Evolutionary conservation across 345 rosid species (phyloP).

Genomic region (Arabis alpina): DNA sequence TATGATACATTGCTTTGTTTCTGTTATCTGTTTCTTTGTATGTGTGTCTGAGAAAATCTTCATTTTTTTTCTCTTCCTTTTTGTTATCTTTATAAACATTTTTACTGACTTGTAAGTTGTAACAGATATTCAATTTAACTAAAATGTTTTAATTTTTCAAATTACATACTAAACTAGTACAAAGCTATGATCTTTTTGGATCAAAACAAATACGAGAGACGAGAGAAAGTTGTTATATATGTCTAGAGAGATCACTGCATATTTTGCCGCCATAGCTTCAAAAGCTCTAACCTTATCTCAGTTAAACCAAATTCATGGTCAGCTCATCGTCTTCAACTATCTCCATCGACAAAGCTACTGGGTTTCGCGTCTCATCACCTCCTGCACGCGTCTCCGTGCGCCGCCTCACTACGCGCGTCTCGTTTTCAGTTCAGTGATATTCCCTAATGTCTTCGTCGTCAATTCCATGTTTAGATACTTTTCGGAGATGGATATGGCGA

Average conservation of each 20-base stretch:
- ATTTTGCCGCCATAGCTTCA: constrained; percentile 31
- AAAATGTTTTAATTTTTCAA: constrained; percentile 31
- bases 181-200: too few relatives aligned
- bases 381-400: constrained; percentile 46
- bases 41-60: constrained; percentile 24
- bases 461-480: constrained; percentile 40
- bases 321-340: constrained; percentile 42
- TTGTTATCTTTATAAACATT: constrained; percentile 33
- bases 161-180: not conserved
- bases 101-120: constrained; percentile 44
- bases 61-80: not conserved
- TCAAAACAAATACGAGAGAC: not conserved
- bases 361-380: constrained; percentile 39
- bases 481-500: constrained; percentile 31
- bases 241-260: constrained; percentile 35
- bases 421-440: constrained; percentile 30
- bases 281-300: constrained; percentile 28
- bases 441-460: constrained; percentile 34
- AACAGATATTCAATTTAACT: constrained; percentile 38
- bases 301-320: constrained; percentile 47
- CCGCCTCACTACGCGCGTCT: constrained; percentile 37
- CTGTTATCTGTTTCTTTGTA: constrained; percentile 19
- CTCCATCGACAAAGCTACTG: constrained; percentile 44
- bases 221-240: constrained; percentile 5
- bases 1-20: constrained; percentile 17